These are phyloP conservation scores for Panicum hallii DNA, from an alignment of 202 grass and related monocot species.

Conservation along the genomic window DNA sequence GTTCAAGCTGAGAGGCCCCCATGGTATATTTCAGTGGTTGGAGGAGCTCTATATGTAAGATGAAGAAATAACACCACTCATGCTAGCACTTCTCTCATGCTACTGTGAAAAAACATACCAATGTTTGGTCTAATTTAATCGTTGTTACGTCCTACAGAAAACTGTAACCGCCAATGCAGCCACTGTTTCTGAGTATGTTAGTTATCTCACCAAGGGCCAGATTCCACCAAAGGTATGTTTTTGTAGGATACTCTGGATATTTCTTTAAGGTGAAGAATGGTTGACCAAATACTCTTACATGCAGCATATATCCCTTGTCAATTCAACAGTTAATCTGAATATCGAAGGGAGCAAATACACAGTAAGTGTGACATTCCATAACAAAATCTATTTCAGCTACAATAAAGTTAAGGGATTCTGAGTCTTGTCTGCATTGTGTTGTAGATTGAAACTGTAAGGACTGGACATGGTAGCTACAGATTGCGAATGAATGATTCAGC, in stretches of 20 bases:
- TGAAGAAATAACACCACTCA: not conserved
- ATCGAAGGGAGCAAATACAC: slow-evolving; percentile 84
- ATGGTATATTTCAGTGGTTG: slow-evolving; percentile 82
- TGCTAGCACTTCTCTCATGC: slow-evolving; percentile 18
- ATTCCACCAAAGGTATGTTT: slow-evolving; percentile 83
- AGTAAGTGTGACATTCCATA: slow-evolving; percentile 54
- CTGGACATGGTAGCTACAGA: slow-evolving; percentile 70
- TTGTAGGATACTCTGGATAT: slow-evolving; percentile 29
- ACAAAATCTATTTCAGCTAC: not conserved
- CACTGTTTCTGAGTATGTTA: slow-evolving; percentile 77
- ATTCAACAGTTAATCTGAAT: slow-evolving; percentile 72
- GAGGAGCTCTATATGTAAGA: slow-evolving; percentile 83
- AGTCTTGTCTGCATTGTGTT: slow-evolving; percentile 21
- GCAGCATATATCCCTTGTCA: slow-evolving; percentile 88
- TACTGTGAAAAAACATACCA: slow-evolving; percentile 22
- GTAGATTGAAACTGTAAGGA: slow-evolving; percentile 72
- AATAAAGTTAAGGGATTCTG: slow-evolving; percentile 12
- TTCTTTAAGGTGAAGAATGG: slow-evolving; percentile 33
- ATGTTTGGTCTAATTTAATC: slow-evolving; percentile 30
- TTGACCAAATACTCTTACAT: slow-evolving; percentile 46
- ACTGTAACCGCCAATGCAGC: slow-evolving; percentile 63
- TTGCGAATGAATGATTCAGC: slow-evolving; percentile 67
- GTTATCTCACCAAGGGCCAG: slow-evolving; percentile 83
- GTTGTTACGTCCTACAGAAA: slow-evolving; percentile 63
- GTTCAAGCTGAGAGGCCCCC: slow-evolving; percentile 86